Base-by-base conservation (phyloP, 1,139 yeast species). In the Zygosaccharomyces pseudobailii region DNA sequence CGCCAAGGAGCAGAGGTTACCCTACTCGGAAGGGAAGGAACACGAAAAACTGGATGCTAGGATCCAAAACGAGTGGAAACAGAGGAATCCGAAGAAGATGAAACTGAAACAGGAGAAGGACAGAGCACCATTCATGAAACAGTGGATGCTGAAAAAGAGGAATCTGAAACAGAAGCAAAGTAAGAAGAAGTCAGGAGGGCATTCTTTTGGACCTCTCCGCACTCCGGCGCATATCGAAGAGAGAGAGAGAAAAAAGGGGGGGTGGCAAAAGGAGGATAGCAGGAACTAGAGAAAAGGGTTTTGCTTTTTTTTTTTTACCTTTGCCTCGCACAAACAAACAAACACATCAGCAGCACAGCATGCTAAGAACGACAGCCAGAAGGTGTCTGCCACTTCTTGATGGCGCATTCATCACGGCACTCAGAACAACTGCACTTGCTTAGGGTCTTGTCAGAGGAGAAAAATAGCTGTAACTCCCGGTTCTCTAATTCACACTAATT, bases 51-150 rank as follows among this genome's bases (percentile, higher is more conserved):
- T 6, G 13, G 30, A n/a, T n/a, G 30, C 30, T 27, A 9, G 30
- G 30, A 27, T 9, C 8, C 30, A 27, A 9, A 27, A n/a, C n/a
- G 10, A 27, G 30, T n/a, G 30, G 19, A 30, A 30, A 30, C 33
- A 30, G 33, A 30, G 33, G 33, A 30, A 30, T 30, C 33, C 33
- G 33, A 7, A n/a, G 33, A 30, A 30, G 13, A 30, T n/a, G 41
- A 20, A 8, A 34, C 34, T 28, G 41, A 38, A 38, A 38, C 41
- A 38, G 41, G 20, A 34, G 41, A 38, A 38, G 19, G 24, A 13
- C 20, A 13, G 7, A 13, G 7, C 17, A 23, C 40, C n/a, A 20
- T 10, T 21, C n/a, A 32, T 8, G 13, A 19, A 35, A 35, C 13
- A 21, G 38, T 22, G 40, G 40, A 23, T 7, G 40, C 30, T 36